These are phyloP conservation scores for Plasmodium cynomolgi DNA, from an alignment of 169 alveolate genomes.

Conservation along the genomic window DNA sequence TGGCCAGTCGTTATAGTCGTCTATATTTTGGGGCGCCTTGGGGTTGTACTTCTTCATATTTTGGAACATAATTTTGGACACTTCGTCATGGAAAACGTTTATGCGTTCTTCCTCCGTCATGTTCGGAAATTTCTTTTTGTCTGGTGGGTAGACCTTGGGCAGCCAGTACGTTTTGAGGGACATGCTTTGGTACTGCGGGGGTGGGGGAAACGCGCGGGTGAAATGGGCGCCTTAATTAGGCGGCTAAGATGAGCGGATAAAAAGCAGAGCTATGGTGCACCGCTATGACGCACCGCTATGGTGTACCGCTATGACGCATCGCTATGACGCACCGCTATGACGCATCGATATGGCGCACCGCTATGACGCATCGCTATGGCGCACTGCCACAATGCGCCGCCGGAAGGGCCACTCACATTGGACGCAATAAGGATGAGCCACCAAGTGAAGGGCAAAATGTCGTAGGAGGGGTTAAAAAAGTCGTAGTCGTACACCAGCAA, in stretches of 20 bases:
- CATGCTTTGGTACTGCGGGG: slow-evolving; percentile 20
- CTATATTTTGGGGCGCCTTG: slow-evolving; percentile 59
- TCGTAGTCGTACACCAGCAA: slow-evolving; percentile 39
- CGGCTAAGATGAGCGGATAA: background rate
- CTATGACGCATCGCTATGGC: background rate
- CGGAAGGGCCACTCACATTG: slow-evolving; percentile 13
- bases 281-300: background rate
- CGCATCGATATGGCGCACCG: background rate
- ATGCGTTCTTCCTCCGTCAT: slow-evolving; percentile 43
- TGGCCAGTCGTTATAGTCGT: slow-evolving; percentile 73
- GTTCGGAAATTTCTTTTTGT: slow-evolving; percentile 16
- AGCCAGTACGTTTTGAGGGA: slow-evolving; percentile 42
- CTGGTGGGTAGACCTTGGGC: slow-evolving; percentile 65
- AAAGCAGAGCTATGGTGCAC: background rate
- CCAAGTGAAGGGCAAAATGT: slow-evolving; percentile 59
- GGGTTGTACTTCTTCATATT: slow-evolving; percentile 61
- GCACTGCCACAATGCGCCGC: background rate
- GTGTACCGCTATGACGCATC: background rate
- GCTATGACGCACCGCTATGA: background rate
- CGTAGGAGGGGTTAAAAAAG: slow-evolving; percentile 60
- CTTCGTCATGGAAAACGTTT: slow-evolving; percentile 62
- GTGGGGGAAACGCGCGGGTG: background rate
- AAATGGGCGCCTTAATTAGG: background rate
- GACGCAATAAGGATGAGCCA: slow-evolving; percentile 20
- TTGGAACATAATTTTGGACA: slow-evolving; percentile 64